Percentiles rank a stretch among this genome's conserved stretches.
Evolutionary conservation across 257 asterid species (phyloP).

Genomic region (Lithospermum erythrorhizon): DNA sequence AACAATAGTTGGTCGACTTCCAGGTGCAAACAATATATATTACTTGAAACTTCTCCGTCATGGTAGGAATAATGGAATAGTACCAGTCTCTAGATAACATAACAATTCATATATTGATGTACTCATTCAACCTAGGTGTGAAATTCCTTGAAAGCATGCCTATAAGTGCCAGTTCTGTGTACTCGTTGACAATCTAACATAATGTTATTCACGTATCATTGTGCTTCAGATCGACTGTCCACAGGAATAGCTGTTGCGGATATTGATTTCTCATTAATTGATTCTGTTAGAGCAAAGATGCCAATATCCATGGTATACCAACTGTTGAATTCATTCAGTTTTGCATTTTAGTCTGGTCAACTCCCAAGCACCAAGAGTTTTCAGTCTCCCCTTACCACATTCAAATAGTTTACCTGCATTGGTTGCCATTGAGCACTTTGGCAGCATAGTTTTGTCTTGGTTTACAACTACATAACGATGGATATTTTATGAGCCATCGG

Average conservation of each 20-base stretch:
- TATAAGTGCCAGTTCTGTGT: neutral
- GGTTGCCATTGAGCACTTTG: neutral
- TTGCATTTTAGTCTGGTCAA: neutral
- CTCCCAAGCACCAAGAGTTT: neutral
- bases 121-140: neutral
- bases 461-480: too few relatives aligned
- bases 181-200: neutral
- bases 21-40: constrained; percentile 21
- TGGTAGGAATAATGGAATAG: neutral
- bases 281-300: constrained; percentile 74
- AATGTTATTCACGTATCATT: neutral
- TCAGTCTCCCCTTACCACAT: neutral
- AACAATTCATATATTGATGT: too few relatives aligned
- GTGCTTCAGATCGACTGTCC: constrained; percentile 45
- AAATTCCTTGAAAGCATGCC: neutral
- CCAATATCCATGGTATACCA: constrained; percentile 39
- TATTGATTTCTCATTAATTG: constrained; percentile 54
- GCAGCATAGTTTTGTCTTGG: neutral
- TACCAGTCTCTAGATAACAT: neutral
- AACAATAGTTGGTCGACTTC: constrained; percentile 47
- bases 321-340: neutral
- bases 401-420: neutral
- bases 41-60: neutral
- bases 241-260: constrained; percentile 91
- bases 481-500: too few relatives aligned